Evolutionary conservation across 1,139 yeast genomes (phyloP), one percentile per base, ranked within the genome.

Genomic region (Meyerozyma elateridarum): DNA sequence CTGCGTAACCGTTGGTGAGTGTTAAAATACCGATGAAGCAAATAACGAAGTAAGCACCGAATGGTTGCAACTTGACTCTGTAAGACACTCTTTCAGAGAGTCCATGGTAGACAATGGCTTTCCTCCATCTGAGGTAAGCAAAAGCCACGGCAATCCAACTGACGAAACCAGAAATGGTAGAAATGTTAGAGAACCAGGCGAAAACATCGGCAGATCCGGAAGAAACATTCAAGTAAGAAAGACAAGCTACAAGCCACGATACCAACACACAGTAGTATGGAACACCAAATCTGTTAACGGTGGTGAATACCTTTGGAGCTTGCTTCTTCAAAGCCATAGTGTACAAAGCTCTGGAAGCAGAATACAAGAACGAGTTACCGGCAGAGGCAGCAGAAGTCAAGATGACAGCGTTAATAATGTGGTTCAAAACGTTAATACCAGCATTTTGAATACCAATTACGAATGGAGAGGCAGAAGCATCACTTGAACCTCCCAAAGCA

Each of bases 361-460:
- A 78, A 56, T 80, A 82, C 40, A 80, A 61, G 56, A 78, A 85
- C 0, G 88, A 79, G 56, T 81, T 82, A 31, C 83, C 79, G 7
- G 89, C 84, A 9, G 85, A 76, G 41, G 80, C 71, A 35, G 84
- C 83, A 36, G 83, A 79, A 7, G 81, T 60, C 50, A 83, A 58
- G 36, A 83, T 76, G 42, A 76, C 76, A 2, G 79, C 89, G 48
- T 83, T 83, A 44, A 83, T 65, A 32, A 83, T 65, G 46, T 79
- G 81, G 40, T 82, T 78, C 41, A 82, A 59, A 1, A 70, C 81
- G 0, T 59, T 60, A 39, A 81, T 79, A 4, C 76, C 70, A 4
- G 88, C 83, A 44, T 76, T 78, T 45, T 67, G 27, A 41, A 66
- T 64, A 25, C 71, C 71, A 39, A 66, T 59, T 31, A 65, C 71